Evolutionary conservation across 148 eudicot species (phyloP).

Genomic region (Chenopodium quinoa): DNA sequence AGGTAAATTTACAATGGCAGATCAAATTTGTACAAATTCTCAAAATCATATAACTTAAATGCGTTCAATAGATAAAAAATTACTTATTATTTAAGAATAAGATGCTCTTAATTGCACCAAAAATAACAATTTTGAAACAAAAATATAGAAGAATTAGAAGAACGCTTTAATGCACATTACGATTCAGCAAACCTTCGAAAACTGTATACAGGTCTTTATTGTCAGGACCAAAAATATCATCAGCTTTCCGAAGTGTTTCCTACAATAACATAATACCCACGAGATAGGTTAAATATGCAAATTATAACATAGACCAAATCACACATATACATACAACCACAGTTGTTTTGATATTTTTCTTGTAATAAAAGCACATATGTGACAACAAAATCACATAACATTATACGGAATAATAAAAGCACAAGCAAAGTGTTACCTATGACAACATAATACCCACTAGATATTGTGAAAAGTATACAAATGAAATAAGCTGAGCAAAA

Average conservation of each 20-base stretch:
- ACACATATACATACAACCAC: too few species aligned
- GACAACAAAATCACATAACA: too few species aligned
- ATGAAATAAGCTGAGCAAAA: too few species aligned
- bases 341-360: too few species aligned
- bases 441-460: too few species aligned
- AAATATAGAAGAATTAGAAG: neutral
- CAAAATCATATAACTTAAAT: neutral
- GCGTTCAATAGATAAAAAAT: neutral
- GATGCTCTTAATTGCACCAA: neutral
- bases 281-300: neutral
- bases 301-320: too few species aligned
- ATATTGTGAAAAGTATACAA: too few species aligned
- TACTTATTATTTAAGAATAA: neutral
- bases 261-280: constrained; percentile 22
- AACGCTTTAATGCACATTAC: constrained; percentile 50
- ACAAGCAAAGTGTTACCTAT: too few species aligned
- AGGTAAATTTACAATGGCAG: neutral
- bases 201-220: constrained; percentile 75
- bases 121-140: neutral
- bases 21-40: neutral
- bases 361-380: too few species aligned
- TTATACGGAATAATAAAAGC: too few species aligned
- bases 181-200: constrained; percentile 80
- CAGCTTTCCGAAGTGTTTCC: constrained; percentile 89
- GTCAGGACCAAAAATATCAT: constrained; percentile 84